A percentile compares a stretch with the other conserved stretches of the same genome.
Conservation (phyloP, 768 basidiomycete species). For the Leccinellum luteum region DNA sequence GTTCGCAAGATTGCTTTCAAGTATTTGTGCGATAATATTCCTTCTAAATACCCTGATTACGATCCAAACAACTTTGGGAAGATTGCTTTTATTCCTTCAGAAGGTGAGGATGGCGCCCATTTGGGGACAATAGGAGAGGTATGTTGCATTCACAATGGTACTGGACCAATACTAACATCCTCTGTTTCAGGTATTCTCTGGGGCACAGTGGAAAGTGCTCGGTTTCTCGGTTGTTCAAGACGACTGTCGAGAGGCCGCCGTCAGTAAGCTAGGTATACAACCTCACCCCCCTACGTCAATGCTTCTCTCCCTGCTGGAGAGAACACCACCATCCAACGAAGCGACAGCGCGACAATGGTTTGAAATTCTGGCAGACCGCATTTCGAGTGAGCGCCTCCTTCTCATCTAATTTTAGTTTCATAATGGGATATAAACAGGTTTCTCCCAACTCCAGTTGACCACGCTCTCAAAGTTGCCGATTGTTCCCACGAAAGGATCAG, state of each 20-base stretch:
- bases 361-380: conserved; percentile 58
- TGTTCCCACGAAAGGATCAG: conserved; percentile 55
- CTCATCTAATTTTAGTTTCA: not conserved
- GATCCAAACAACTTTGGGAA: conserved; percentile 52
- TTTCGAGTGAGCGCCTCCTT: conserved; percentile 46
- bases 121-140: conserved; percentile 70
- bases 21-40: conserved; percentile 78
- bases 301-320: conserved; percentile 57
- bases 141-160: not conserved
- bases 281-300: conserved; percentile 64
- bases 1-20: conserved; percentile 64
- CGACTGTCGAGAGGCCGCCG: conserved; percentile 47
- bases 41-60: conserved; percentile 58
- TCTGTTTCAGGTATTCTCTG: conserved; percentile 62
- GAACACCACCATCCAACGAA: conserved; percentile 55
- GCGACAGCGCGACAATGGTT: conserved; percentile 65
- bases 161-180: not conserved
- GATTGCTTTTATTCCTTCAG: conserved; percentile 77
- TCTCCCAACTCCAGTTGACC: conserved; percentile 52
- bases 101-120: conserved; percentile 47
- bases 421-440: conserved; percentile 42
- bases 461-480: conserved; percentile 58
- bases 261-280: conserved; percentile 62
- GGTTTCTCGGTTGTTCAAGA: conserved; percentile 73
- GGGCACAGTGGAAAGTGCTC: conserved; percentile 64